These are phyloP conservation scores for Hammondia hammondi DNA, from an alignment of 169 alveolate genomes.

Conservation along the genomic window DNA sequence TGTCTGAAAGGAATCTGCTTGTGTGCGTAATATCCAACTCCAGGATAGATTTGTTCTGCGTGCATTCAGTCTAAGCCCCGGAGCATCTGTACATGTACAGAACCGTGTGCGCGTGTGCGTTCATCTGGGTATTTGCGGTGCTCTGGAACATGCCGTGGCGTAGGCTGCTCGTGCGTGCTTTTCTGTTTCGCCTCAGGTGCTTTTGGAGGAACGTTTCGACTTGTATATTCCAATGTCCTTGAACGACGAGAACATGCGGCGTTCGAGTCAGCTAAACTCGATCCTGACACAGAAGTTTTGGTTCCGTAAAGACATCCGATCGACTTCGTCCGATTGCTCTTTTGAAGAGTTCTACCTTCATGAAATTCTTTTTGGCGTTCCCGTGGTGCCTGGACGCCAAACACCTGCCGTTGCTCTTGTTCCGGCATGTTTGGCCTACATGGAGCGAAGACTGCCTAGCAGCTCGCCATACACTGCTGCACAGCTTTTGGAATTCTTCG, in stretches of 20 bases:
- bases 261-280: constrained; percentile 45
- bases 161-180: neutral
- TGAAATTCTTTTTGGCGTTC: constrained; percentile 54
- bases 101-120: neutral
- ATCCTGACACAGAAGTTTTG: constrained; percentile 49
- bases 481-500: neutral
- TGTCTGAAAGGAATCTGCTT: too few relatives aligned
- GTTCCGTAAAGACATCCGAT: constrained; percentile 54
- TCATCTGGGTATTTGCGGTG: neutral
- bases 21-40: too few relatives aligned
- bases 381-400: neutral
- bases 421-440: constrained; percentile 9
- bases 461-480: constrained; percentile 30
- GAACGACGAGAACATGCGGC: constrained; percentile 90
- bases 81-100: neutral
- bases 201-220: constrained; percentile 84
- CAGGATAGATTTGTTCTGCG: too few relatives aligned
- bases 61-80: too few relatives aligned
- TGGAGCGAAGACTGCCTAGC: neutral
- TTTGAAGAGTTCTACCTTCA: constrained; percentile 33
- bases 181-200: constrained; percentile 61
- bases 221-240: constrained; percentile 92
- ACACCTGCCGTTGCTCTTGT: neutral
- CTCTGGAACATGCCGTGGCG: neutral
- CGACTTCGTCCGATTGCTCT: neutral